phyloP scores from a whole-genome alignment of 78 protist genomes.

The Tieghemostelium lacteum region DNA sequence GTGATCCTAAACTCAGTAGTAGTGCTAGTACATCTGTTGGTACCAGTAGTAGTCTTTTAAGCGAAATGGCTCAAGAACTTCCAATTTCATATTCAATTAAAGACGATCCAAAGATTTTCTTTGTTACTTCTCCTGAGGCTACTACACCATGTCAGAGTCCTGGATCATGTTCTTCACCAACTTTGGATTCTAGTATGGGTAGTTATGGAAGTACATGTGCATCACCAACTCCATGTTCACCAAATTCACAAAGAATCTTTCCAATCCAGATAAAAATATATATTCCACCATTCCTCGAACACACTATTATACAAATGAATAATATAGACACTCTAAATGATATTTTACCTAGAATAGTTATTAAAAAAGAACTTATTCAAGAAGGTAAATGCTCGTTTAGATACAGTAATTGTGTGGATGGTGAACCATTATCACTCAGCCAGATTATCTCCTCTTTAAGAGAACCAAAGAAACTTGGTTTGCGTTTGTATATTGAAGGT shows the following conservation, averaged over 20 bases:
- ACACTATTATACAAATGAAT: constrained; percentile 7
- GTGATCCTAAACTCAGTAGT: background rate
- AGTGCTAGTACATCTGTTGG: background rate
- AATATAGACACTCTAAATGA: constrained; percentile 21
- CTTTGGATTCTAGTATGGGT: background rate
- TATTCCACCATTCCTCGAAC: constrained; percentile 59
- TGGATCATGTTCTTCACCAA: background rate
- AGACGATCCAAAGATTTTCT: constrained; percentile 59
- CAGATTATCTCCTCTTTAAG: background rate
- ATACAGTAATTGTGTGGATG: background rate
- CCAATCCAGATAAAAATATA: constrained; percentile 9
- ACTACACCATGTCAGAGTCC: background rate
- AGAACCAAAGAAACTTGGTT: background rate
- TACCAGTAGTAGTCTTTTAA: background rate
- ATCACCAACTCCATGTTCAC: background rate
- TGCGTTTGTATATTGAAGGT: constrained; percentile 11
- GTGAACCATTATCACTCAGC: background rate
- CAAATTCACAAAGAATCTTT: background rate
- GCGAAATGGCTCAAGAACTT: background rate
- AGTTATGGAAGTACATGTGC: background rate
- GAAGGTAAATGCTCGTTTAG: constrained; percentile 15
- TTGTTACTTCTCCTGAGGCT: constrained; percentile 1
- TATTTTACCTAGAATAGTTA: constrained; percentile 1
- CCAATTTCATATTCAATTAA: background rate
- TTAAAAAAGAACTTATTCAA: constrained; percentile 20